Evolutionary conservation across 176 grass and related monocot genomes (phyloP).

Genomic region (Cenchrus fungigraminus): DNA sequence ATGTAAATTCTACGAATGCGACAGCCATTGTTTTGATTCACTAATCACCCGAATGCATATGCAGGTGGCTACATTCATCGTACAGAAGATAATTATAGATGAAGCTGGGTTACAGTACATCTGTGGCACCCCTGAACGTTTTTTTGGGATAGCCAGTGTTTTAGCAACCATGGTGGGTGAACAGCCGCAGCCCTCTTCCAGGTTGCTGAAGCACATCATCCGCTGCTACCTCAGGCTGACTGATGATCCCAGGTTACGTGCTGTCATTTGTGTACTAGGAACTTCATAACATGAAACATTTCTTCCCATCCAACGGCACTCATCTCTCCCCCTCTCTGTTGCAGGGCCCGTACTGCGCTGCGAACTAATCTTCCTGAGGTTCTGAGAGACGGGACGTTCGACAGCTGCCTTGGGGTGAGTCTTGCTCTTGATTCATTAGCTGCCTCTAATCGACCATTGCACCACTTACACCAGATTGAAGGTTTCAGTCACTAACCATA

Average conservation of each 20-base stretch:
- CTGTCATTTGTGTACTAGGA: background rate
- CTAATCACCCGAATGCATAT: conserved; percentile 31
- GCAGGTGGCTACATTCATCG: conserved; percentile 81
- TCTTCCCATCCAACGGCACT: background rate
- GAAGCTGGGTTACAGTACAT: conserved; percentile 59
- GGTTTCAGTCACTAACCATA: background rate
- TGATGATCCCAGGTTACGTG: conserved; percentile 67
- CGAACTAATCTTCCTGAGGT: conserved; percentile 50
- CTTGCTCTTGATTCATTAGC: background rate
- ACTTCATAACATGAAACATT: background rate
- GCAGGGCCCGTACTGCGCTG: conserved; percentile 58
- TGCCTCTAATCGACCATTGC: background rate
- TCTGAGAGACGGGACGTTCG: conserved; percentile 71
- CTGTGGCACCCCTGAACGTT: conserved; percentile 64
- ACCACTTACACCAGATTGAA: background rate
- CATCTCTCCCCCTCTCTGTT: background rate
- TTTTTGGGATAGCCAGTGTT: conserved; percentile 59
- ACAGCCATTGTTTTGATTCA: conserved; percentile 12
- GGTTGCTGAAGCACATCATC: conserved; percentile 77
- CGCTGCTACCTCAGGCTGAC: conserved; percentile 81
- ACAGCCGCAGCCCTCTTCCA: conserved; percentile 67
- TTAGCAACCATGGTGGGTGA: conserved; percentile 60
- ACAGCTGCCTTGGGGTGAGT: conserved; percentile 59
- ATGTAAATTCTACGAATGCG: conserved; percentile 14
- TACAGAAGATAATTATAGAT: conserved; percentile 71